phyloP scores from a whole-genome alignment of 129 eudicot genomes.

The Lactuca saligna region DNA sequence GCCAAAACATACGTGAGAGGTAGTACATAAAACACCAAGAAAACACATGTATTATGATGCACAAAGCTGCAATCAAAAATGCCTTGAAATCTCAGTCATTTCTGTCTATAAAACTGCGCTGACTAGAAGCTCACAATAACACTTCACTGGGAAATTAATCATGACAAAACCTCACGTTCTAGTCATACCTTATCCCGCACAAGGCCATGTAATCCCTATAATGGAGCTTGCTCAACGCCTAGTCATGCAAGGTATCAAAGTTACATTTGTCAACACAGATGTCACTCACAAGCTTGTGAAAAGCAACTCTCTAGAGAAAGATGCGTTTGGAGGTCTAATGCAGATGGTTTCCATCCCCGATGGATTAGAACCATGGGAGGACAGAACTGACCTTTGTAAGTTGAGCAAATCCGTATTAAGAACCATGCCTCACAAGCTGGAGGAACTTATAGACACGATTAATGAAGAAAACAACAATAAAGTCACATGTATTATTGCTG shows the following conservation, averaged over 20 bases:
- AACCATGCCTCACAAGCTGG: conserved; percentile 40
- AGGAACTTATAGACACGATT: conserved; percentile 39
- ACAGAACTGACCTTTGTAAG: conserved; percentile 42
- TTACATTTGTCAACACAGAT: conserved; percentile 59
- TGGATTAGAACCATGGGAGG: conserved; percentile 56
- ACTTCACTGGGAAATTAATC: not conserved
- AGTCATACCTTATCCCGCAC: conserved; percentile 61
- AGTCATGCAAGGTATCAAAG: conserved; percentile 36
- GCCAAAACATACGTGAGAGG: too few species aligned
- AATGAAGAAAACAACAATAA: conserved; percentile 18
- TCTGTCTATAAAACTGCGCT: conserved; percentile 23
- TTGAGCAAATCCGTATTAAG: conserved; percentile 16
- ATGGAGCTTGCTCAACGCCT: conserved; percentile 48
- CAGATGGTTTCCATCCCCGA: conserved; percentile 51
- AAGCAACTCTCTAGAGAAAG: conserved; percentile 30
- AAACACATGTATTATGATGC: too few species aligned
- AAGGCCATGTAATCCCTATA: conserved; percentile 71
- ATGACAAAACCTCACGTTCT: conserved; percentile 39
- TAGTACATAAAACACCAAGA: too few species aligned
- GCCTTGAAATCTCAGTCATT: not conserved
- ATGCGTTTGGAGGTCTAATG: conserved; percentile 23
- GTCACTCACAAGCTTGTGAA: conserved; percentile 40
- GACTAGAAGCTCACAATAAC: conserved; percentile 3
- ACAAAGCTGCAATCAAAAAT: not conserved
- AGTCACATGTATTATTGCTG: conserved; percentile 53